A percentile compares a stretch with the other conserved stretches of the same genome.
Conservation (phyloP, 192 early-diverging fungal genomes). For the Lobosporangium transversale region DNA sequence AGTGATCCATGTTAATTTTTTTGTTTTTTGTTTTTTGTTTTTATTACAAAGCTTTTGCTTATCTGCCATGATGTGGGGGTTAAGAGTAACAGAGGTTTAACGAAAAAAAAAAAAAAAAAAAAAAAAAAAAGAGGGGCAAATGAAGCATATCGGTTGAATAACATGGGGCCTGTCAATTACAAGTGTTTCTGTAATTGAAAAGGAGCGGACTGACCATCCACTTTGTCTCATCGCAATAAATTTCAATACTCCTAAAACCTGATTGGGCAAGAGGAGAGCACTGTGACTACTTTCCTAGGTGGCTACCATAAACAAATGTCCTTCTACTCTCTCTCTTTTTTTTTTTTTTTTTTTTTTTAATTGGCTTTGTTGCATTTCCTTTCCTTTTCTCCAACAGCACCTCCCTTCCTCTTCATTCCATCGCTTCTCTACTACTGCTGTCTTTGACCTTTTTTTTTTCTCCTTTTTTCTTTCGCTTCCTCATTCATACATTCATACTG, state of each 20-base stretch:
- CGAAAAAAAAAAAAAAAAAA: not conserved
- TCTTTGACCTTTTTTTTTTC: not conserved
- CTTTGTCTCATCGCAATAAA: no score
- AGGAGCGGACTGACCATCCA: no score
- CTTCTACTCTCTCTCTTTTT: not conserved
- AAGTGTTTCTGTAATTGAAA: no score
- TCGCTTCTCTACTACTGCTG: not conserved
- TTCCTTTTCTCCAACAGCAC: not conserved
- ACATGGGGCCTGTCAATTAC: no score
- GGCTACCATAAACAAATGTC: no score
- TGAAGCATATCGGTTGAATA: no score
- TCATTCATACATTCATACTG: no score
- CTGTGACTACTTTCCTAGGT: no score
- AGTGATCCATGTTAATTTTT: not conserved
- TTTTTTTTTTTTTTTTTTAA: conserved; percentile 6
- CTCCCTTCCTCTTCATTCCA: not conserved
- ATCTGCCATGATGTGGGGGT: not conserved
- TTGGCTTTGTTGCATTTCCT: not conserved
- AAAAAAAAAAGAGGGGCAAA: not conserved
- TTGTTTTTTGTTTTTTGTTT: no score
- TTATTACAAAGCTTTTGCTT: conserved; percentile 21
- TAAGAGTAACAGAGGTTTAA: not conserved
- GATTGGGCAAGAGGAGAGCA: no score
- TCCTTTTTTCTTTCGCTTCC: not conserved
- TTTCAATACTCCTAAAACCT: no score